Conservation (phyloP, 352 stramenopile genomes). For the Phytopythium boreale region DNA sequence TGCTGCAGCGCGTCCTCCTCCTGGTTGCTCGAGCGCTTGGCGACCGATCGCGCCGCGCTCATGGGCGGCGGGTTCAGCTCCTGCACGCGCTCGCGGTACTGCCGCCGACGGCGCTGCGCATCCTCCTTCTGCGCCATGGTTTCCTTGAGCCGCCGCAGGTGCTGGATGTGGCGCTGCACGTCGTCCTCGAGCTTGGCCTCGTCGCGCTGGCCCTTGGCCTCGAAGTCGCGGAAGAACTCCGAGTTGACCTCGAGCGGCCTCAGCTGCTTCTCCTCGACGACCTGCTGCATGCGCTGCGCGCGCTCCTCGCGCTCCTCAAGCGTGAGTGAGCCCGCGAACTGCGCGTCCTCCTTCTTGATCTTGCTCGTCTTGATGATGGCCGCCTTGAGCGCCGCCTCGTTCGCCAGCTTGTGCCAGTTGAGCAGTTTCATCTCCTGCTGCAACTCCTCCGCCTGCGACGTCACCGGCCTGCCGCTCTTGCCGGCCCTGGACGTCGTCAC, state of each 20-base stretch:
- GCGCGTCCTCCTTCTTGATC: conserved; percentile 72
- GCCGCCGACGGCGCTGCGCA: conserved; percentile 49
- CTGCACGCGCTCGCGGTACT: conserved; percentile 58
- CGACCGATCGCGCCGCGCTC: conserved; percentile 11
- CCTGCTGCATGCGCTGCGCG: conserved; percentile 86
- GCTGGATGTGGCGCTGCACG: conserved; percentile 87
- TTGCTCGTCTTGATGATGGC: conserved; percentile 89
- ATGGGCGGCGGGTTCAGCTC: conserved; percentile 40
- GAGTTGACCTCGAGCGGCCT: conserved; percentile 89
- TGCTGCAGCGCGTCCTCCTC: conserved; percentile 32
- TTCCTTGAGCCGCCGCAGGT: conserved; percentile 76
- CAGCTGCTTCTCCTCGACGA: conserved; percentile 91
- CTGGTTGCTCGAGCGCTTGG: conserved; percentile 31
- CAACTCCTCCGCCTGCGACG: conserved; percentile 76
- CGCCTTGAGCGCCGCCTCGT: conserved; percentile 91
- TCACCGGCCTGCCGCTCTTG: conserved; percentile 11
- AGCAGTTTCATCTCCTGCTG: conserved; percentile 93
- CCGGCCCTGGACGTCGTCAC: neutral
- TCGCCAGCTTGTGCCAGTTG: conserved; percentile 94
- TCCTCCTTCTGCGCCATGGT: conserved; percentile 63
- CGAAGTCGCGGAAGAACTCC: conserved; percentile 85
- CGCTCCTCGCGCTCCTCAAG: conserved; percentile 76
- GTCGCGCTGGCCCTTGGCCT: conserved; percentile 63
- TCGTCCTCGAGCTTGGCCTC: conserved; percentile 76
- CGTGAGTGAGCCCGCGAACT: conserved; percentile 38